A percentile compares a stretch with the other conserved stretches of the same genome.
These are phyloP conservation scores for Kickxella alabastrina DNA, from an alignment of 192 early-diverging fungal genomes.

Conservation along the genomic window DNA sequence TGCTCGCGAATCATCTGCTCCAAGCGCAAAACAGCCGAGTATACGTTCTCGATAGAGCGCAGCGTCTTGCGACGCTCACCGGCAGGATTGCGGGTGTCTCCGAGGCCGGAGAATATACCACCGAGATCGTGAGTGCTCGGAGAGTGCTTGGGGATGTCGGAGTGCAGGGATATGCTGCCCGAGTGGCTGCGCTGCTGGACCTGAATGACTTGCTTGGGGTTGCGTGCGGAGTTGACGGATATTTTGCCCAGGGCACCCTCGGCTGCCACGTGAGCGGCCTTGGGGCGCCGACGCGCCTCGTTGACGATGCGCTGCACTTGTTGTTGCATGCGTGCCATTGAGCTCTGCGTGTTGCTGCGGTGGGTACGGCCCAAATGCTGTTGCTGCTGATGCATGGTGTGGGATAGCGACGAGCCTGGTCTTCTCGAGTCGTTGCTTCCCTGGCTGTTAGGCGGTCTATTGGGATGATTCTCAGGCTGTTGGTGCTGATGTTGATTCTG, in stretches of 20 bases:
- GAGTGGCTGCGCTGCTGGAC: conserved; percentile 54
- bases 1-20: conserved; percentile 80
- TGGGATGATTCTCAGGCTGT: neutral
- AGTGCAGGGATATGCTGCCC: conserved; percentile 16
- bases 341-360: conserved; percentile 49
- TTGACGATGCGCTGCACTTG: conserved; percentile 97
- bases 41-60: conserved; percentile 75
- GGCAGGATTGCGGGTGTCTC: conserved; percentile 53
- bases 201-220: conserved; percentile 82
- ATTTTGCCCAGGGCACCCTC: conserved; percentile 97
- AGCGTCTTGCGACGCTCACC: conserved; percentile 56
- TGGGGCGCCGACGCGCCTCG: conserved; percentile 82
- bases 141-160: conserved; percentile 5
- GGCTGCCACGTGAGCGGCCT: conserved; percentile 76
- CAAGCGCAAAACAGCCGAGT: conserved; percentile 69
- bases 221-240: conserved; percentile 79
- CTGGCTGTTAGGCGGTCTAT: conserved; percentile 6
- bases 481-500: too few species aligned
- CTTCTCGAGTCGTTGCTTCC: conserved; percentile 2
- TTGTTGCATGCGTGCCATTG: conserved; percentile 78
- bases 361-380: conserved; percentile 20
- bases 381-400: conserved; percentile 15
- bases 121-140: conserved; percentile 23
- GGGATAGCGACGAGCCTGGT: conserved; percentile 4
- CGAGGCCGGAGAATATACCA: conserved; percentile 24